Percentiles rank a stretch among this genome's conserved stretches.
These are phyloP conservation scores for Ceratobasidium theobromae DNA, from an alignment of 1,284 basidiomycete genomes.

Conservation along the genomic window DNA sequence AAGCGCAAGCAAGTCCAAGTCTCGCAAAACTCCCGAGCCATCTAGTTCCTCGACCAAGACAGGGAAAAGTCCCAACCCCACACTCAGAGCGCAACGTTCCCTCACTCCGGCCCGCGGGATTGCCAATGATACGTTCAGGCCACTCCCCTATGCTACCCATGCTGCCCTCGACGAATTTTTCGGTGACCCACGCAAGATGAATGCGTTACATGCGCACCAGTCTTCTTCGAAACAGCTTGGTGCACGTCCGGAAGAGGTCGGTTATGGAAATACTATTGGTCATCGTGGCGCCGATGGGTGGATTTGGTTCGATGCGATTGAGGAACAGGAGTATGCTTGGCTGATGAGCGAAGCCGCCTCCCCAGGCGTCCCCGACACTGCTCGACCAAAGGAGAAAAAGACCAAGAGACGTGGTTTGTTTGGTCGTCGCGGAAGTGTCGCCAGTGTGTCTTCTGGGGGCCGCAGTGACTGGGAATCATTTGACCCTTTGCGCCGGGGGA, in stretches of 20 bases:
- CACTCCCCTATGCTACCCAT: constrained; percentile 28
- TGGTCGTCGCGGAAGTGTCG: constrained; percentile 6
- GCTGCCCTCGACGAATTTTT: constrained; percentile 28
- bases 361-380: neutral
- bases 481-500: constrained; percentile 24
- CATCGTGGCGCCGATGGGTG: constrained; percentile 24
- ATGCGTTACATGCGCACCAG: constrained; percentile 27
- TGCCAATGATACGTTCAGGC: constrained; percentile 18
- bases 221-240: constrained; percentile 17
- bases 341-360: constrained; percentile 8
- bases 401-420: constrained; percentile 20
- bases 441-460: constrained; percentile 20
- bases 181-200: constrained; percentile 30
- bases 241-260: constrained; percentile 24
- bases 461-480: constrained; percentile 28
- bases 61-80: neutral
- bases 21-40: neutral
- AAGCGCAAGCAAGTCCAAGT: constrained; percentile 26
- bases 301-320: constrained; percentile 30
- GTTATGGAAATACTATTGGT: constrained; percentile 11
- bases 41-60: constrained; percentile 5
- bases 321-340: constrained; percentile 31
- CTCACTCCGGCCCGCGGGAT: constrained; percentile 12
- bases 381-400: constrained; percentile 24
- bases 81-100: constrained; percentile 18